A percentile compares a stretch with the other conserved stretches of the same genome.
phyloP scores from a whole-genome alignment of 2,329 filamentous ascomycete genomes.

The Fusarium brevicatenulatum region DNA sequence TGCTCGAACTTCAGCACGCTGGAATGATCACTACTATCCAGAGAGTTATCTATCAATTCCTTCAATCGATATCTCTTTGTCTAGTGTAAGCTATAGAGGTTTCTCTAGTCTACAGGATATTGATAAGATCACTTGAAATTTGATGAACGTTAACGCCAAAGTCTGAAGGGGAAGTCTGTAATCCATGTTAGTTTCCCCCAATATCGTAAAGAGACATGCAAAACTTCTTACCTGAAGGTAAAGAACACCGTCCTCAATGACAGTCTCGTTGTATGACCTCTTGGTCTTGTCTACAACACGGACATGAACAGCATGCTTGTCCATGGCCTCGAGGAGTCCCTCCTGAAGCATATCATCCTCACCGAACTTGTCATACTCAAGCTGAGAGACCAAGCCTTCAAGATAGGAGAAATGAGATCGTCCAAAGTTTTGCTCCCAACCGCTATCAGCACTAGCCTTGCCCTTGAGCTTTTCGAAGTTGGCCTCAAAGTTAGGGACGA shows the following conservation, averaged over 20 bases:
- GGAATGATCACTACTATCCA: no score
- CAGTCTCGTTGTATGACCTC: constrained; percentile 56
- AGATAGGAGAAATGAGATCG: constrained; percentile 55
- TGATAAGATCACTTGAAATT: constrained; percentile 49
- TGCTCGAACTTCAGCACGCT: neutral
- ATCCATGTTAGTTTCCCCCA: constrained; percentile 3
- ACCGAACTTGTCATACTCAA: constrained; percentile 57
- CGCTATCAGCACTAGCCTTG: constrained; percentile 38
- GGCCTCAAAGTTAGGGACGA: constrained; percentile 60
- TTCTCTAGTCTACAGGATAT: constrained; percentile 45
- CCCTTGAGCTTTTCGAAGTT: constrained; percentile 54
- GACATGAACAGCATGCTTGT: constrained; percentile 55
- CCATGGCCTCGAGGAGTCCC: constrained; percentile 59
- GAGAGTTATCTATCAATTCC: neutral
- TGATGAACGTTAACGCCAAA: constrained; percentile 53
- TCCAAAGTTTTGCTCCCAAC: constrained; percentile 59
- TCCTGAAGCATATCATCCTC: constrained; percentile 61
- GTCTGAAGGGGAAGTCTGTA: constrained; percentile 47
- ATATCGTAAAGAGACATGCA: neutral
- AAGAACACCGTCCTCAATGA: constrained; percentile 60
- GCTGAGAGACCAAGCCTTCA: constrained; percentile 53
- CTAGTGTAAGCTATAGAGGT: no score
- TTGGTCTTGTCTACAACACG: constrained; percentile 58
- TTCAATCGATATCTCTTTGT: neutral
- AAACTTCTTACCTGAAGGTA: constrained; percentile 57